Percentiles rank a stretch among this genome's conserved stretches.
These are phyloP conservation scores for Aurifilum marmelostoma DNA, from an alignment of 2,329 filamentous ascomycete species.

Conservation along the genomic window DNA sequence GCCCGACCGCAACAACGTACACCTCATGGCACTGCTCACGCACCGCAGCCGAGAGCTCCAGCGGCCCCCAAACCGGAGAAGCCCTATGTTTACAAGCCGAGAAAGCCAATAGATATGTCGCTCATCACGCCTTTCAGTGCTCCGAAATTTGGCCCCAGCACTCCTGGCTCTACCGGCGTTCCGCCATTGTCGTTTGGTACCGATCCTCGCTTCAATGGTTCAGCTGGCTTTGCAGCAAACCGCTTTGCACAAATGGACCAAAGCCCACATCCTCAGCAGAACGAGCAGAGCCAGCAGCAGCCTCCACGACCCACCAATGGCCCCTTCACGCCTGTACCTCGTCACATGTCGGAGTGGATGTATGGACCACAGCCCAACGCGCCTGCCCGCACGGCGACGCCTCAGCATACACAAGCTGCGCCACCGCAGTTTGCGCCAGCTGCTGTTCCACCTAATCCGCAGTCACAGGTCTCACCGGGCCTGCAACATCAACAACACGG, in stretches of 20 bases:
- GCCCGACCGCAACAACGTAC: conserved; percentile 31
- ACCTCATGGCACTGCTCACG: conserved; percentile 30
- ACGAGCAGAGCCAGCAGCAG: conserved; percentile 21
- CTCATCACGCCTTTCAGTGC: conserved; percentile 36
- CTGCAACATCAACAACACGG: not conserved
- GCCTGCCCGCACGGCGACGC: not conserved
- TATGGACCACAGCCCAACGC: conserved; percentile 4
- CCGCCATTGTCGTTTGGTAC: conserved; percentile 33
- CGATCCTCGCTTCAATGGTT: conserved; percentile 32
- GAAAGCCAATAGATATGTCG: conserved; percentile 40
- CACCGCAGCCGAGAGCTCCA: conserved; percentile 24
- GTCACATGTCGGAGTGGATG: conserved; percentile 24
- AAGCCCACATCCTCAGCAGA: conserved; percentile 37
- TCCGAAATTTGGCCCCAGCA: conserved; percentile 42
- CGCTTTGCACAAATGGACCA: conserved; percentile 36
- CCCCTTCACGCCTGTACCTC: conserved; percentile 15
- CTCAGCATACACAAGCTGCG: conserved; percentile 11
- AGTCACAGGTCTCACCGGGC: conserved; percentile 7
- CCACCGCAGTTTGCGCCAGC: conserved; percentile 3
- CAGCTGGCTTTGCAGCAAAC: conserved; percentile 32
- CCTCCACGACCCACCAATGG: conserved; percentile 4
- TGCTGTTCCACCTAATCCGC: conserved; percentile 1
- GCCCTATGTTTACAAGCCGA: conserved; percentile 59
- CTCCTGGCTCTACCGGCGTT: conserved; percentile 22
- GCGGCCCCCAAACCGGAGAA: conserved; percentile 43